These are phyloP conservation scores for Leccinum fibrillosum DNA, from an alignment of 768 basidiomycete species.

Conservation along the genomic window DNA sequence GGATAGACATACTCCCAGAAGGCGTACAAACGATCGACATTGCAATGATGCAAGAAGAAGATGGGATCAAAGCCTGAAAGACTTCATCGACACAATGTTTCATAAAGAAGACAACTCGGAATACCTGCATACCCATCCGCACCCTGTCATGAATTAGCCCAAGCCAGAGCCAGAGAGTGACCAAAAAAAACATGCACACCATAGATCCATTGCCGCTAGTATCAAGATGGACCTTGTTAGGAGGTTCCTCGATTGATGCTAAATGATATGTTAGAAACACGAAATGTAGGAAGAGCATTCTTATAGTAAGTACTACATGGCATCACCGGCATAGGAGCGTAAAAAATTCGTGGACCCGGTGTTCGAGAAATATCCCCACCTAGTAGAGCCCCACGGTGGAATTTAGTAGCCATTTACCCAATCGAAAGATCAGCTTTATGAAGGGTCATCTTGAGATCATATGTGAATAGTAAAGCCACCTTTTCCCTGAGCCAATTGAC, in stretches of 20 bases:
- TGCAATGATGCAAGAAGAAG: constrained; percentile 19
- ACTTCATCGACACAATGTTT: background rate
- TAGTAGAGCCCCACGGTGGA: background rate
- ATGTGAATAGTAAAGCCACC: constrained; percentile 12
- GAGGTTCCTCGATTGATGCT: constrained; percentile 20
- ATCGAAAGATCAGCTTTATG: constrained; percentile 2
- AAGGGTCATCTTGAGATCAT: constrained; percentile 9
- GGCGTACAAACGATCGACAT: constrained; percentile 17
- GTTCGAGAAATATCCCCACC: constrained; percentile 20
- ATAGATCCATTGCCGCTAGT: constrained; percentile 14
- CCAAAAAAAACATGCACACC: constrained; percentile 3
- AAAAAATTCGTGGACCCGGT: background rate
- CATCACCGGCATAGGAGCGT: constrained; percentile 1
- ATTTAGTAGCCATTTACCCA: background rate
- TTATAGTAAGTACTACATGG: background rate
- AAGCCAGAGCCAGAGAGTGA: background rate
- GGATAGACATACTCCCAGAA: constrained; percentile 23
- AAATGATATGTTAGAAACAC: background rate
- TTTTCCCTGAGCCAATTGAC: constrained; percentile 17
- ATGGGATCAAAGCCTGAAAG: constrained; percentile 16
- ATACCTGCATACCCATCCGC: constrained; percentile 20
- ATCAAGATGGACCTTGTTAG: constrained; percentile 18
- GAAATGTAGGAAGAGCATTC: background rate
- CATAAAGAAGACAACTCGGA: background rate
- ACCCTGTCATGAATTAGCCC: constrained; percentile 5